Evolutionary conservation across 2,329 filamentous ascomycete genomes (phyloP).

Genomic region (Metarhizium sp.): DNA sequence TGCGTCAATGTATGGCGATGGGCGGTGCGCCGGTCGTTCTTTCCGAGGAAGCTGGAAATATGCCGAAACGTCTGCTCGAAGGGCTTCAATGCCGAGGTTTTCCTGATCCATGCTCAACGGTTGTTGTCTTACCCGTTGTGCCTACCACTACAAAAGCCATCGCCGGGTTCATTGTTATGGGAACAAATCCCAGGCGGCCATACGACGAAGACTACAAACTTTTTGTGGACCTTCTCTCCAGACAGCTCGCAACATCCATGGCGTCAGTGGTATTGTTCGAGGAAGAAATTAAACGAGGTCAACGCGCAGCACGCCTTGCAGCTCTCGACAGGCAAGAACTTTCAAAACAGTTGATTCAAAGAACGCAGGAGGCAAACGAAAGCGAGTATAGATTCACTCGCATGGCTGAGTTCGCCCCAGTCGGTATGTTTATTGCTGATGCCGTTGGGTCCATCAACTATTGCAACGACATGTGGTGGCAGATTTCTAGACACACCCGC

Average conservation of each 20-base stretch:
- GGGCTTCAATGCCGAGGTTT: conserved; percentile 63
- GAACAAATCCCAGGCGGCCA: conserved; percentile 66
- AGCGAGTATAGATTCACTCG: conserved; percentile 72
- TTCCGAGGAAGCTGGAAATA: conserved; percentile 54
- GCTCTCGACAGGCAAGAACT: conserved; percentile 70
- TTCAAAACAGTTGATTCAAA: conserved; percentile 61
- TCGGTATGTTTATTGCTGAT: conserved; percentile 80
- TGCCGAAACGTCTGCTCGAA: conserved; percentile 55
- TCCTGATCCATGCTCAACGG: conserved; percentile 57
- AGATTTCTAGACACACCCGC: conserved; percentile 58
- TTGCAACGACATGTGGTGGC: conserved; percentile 72
- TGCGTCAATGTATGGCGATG: conserved; percentile 63
- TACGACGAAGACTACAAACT: conserved; percentile 75
- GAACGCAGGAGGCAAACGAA: conserved; percentile 52
- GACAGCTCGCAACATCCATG: conserved; percentile 70
- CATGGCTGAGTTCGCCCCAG: conserved; percentile 77
- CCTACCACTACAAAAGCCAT: conserved; percentile 61
- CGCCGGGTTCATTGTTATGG: conserved; percentile 70
- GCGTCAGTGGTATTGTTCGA: conserved; percentile 77
- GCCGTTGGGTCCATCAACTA: conserved; percentile 62
- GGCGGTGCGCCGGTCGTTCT: conserved; percentile 58
- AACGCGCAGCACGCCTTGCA: conserved; percentile 63
- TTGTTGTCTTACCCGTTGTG: conserved; percentile 71
- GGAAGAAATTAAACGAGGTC: conserved; percentile 68
- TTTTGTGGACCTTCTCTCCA: conserved; percentile 64